A percentile compares a stretch with the other conserved stretches of the same genome.
These are phyloP conservation scores for Nakaseomyces bracarensis DNA, from an alignment of 1,139 yeast species.

Conservation along the genomic window DNA sequence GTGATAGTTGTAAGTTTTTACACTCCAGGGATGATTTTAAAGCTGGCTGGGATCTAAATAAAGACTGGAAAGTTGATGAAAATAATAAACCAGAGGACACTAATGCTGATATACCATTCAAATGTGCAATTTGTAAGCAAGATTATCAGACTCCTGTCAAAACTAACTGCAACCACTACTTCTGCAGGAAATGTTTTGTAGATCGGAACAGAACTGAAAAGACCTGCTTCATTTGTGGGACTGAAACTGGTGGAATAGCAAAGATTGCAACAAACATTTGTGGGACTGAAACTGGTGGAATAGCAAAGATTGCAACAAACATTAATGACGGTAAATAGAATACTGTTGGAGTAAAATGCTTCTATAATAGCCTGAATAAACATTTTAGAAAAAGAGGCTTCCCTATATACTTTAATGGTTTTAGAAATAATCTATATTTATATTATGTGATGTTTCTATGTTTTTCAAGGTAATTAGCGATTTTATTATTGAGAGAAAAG, in stretches of 20 bases:
- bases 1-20: slow-evolving; percentile 94
- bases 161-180: slow-evolving; percentile 59
- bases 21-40: slow-evolving; percentile 84
- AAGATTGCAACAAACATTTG: slow-evolving; percentile 38
- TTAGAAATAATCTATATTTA: no score
- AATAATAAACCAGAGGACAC: slow-evolving; percentile 9
- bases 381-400: no score
- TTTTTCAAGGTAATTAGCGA: neutral
- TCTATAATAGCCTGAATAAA: no score
- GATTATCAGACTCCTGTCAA: slow-evolving; percentile 52
- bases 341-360: no score
- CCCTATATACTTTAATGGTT: no score
- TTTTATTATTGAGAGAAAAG: neutral
- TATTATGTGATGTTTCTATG: neutral
- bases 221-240: slow-evolving; percentile 50
- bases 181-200: slow-evolving; percentile 59
- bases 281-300: slow-evolving; percentile 49
- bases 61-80: slow-evolving; percentile 57
- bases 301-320: slow-evolving; percentile 28
- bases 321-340: no score
- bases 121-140: slow-evolving; percentile 54
- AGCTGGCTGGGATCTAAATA: slow-evolving; percentile 58
- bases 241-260: slow-evolving; percentile 48
- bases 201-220: slow-evolving; percentile 40
- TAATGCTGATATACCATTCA: slow-evolving; percentile 41